Evolutionary conservation across 1,284 basidiomycete genomes (phyloP).

Genomic region (Ceratobasidium sp.): DNA sequence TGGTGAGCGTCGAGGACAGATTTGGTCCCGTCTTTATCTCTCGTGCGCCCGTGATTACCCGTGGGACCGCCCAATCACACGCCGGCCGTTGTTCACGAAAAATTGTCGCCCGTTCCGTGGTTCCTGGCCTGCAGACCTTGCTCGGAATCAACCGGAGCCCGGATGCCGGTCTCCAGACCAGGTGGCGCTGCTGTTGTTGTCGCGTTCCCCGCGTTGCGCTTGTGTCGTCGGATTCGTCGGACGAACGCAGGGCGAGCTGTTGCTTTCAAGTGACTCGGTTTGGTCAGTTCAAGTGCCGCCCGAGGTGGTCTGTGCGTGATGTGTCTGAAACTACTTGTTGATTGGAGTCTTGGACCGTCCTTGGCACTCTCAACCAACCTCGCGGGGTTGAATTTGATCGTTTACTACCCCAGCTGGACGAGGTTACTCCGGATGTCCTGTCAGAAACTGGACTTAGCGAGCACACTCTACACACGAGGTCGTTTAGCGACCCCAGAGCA

Average conservation of each 20-base stretch:
- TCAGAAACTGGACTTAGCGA: not conserved
- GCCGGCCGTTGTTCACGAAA: slow-evolving; percentile 17
- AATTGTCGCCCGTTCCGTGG: slow-evolving; percentile 29
- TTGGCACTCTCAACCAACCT: not conserved
- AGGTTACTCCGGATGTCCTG: not conserved
- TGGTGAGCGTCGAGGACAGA: not conserved
- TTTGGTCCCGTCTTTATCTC: slow-evolving; percentile 38
- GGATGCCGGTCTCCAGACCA: too few relatives aligned
- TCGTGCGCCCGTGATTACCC: not conserved
- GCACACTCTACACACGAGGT: not conserved
- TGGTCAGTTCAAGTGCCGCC: not conserved
- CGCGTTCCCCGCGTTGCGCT: too few relatives aligned
- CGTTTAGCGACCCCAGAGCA: slow-evolving; percentile 1
- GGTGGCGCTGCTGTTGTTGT: too few relatives aligned
- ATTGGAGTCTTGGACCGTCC: not conserved
- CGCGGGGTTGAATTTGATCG: not conserved
- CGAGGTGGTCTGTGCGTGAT: not conserved
- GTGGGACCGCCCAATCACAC: slow-evolving; percentile 34
- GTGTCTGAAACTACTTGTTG: not conserved
- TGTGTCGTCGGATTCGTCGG: too few relatives aligned
- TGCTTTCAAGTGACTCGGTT: not conserved
- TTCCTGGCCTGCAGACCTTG: slow-evolving; percentile 32
- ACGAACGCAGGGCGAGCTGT: too few relatives aligned
- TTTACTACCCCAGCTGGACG: not conserved
- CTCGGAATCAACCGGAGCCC: slow-evolving; percentile 25